Base-by-base conservation (phyloP, 2,329 filamentous ascomycete species). In the Fusarium sp. region DNA sequence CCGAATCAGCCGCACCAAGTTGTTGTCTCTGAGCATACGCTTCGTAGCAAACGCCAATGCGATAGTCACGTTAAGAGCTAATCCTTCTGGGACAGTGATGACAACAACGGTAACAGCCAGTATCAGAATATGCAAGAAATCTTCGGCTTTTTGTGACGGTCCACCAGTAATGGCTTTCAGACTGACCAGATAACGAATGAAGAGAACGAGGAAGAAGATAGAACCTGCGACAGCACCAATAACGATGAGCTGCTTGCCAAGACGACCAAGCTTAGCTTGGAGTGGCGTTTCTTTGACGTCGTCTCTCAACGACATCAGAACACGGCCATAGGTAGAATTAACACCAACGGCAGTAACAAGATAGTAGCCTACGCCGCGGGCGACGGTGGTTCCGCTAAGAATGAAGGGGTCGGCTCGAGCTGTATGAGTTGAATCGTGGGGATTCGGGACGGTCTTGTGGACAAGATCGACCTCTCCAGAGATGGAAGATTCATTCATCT, bases 211-310 rank as follows among this genome's bases (percentile, higher is more conserved):
- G 58, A 83, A 83, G 71, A 83, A 82, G 38, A 83, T 69, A 22
- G 78, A 67, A 34, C 81, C 82, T n/a, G 78, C 83, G 40, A 79
- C 67, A 20, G 74, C 74, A 10, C 82, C 81, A 56, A 82, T 79
- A 2, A 79, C 77, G 24, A 82, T 82, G 58, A 95, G 94, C 74
- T 94, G 92, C 73, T 93, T 92, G 8, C 92, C 93, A 18, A 95
- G 83, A 6, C 89, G 84, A 69, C 94, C 94, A 61, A 95, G 83
- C 78, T 94, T 95, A 4, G 87, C 90, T 77, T 95, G 93, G 9
- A 95, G 64, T 5, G 92, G 93, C 2, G 92, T 95, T 24, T 92
- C 91, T 75, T 95, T 90, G 58, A 90, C 89, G 65, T 93, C 91
- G 71, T 93, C 91, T 65, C 91, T 89, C 13, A 95, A 81, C 38